Conservation (phyloP, 1,284 basidiomycete species). For the Singerocomus inundabilis region DNA sequence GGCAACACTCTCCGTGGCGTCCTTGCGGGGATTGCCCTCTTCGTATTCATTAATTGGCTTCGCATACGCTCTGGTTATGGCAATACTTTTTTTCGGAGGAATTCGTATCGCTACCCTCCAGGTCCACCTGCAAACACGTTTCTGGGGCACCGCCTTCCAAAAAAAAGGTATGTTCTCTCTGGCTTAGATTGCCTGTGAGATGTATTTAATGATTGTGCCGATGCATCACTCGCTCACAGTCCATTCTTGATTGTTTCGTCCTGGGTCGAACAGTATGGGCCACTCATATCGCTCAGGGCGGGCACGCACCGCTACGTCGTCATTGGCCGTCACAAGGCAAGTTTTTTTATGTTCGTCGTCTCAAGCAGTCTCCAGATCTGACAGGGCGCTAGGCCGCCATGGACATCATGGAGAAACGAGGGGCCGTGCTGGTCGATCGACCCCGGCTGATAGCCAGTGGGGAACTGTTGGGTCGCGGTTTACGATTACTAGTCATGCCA, state of each 20-base stretch:
- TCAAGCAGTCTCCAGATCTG: neutral
- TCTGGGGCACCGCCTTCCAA: constrained; percentile 6
- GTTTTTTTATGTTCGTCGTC: neutral
- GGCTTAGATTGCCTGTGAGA: too few species aligned
- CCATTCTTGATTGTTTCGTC: constrained; percentile 1
- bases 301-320: constrained; percentile 7
- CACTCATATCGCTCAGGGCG: constrained; percentile 10
- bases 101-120: constrained; percentile 4
- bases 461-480: constrained; percentile 8
- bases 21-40: neutral
- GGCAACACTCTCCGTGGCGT: neutral
- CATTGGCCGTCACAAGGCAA: constrained; percentile 14
- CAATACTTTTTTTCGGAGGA: neutral
- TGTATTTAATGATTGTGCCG: neutral
- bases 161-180: constrained; percentile 5
- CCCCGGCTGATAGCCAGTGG: constrained; percentile 7
- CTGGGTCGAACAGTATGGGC: constrained; percentile 15
- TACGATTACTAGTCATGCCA: constrained; percentile 1
- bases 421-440: neutral
- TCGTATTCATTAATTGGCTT: neutral
- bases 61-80: neutral
- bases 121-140: constrained; percentile 8
- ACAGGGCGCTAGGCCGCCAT: constrained; percentile 8
- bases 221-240: neutral
- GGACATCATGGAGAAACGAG: constrained; percentile 19